Evolutionary conservation across 805 yeast genomes (phyloP).

Genomic region (Candida odintsovae): DNA sequence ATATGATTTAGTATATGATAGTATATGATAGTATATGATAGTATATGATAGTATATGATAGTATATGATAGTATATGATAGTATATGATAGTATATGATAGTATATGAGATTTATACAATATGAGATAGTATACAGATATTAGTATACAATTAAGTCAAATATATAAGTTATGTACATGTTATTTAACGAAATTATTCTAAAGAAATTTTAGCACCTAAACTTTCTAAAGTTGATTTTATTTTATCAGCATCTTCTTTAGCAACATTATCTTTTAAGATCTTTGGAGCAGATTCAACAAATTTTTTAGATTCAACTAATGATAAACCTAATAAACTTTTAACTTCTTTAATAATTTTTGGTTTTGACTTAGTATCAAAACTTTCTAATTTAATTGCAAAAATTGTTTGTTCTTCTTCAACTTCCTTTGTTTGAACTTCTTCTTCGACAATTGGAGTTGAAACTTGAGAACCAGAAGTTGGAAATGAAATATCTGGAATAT

Average conservation of each 20-base stretch:
- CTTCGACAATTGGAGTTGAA: constrained; percentile 63
- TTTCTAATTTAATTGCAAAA: constrained; percentile 85
- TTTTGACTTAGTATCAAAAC: constrained; percentile 90
- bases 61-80: too few species aligned
- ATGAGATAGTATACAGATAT: too few species aligned
- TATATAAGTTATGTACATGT: constrained; percentile 3
- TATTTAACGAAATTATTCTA: constrained; percentile 51
- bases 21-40: too few species aligned
- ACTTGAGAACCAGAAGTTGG: constrained; percentile 64
- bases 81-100: too few species aligned
- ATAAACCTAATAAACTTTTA: constrained; percentile 82
- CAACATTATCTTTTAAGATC: constrained; percentile 87
- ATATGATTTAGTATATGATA: too few species aligned
- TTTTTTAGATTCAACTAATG: constrained; percentile 95
- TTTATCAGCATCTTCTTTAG: constrained; percentile 97
- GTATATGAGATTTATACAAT: too few species aligned
- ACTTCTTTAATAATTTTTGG: constrained; percentile 98
- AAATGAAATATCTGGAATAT: constrained; percentile 89
- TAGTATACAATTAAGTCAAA: too few species aligned
- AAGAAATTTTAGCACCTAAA: constrained; percentile 85
- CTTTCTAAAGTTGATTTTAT: constrained; percentile 89
- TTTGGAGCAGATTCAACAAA: constrained; percentile 98
- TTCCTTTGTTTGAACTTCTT: constrained; percentile 69
- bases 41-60: too few species aligned
- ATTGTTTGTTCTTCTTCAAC: constrained; percentile 88